phyloP scores from a whole-genome alignment of 1,139 yeast species.

The Pichia sp. region DNA sequence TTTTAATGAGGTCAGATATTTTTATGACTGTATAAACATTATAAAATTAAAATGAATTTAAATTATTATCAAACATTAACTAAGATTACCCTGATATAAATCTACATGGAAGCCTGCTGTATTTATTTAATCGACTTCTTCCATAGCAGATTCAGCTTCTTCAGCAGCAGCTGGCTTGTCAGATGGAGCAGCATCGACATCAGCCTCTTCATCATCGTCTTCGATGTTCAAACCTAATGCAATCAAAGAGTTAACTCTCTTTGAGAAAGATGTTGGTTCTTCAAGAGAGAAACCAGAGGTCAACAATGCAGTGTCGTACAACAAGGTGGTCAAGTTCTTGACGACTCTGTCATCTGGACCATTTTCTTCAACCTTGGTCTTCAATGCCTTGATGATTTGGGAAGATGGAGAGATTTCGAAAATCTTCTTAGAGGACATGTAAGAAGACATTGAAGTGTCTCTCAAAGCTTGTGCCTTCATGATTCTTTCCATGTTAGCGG shows the following conservation, averaged over 20 bases:
- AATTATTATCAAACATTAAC: conserved; percentile 4
- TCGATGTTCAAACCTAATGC: conserved; percentile 98
- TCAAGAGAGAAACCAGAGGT: conserved; percentile 99
- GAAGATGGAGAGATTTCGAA: conserved; percentile 98
- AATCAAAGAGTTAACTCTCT: conserved; percentile 96
- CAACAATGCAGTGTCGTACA: conserved; percentile 95
- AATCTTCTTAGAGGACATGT: conserved; percentile 99
- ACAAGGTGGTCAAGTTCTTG: conserved; percentile 91
- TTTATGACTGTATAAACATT: not conserved
- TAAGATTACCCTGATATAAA: conserved; percentile 1
- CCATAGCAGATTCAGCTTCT: conserved; percentile 92
- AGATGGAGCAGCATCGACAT: conserved; percentile 41
- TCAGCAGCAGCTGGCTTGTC: conserved; percentile 50
- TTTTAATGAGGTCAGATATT: too few relatives aligned
- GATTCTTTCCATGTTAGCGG: conserved; percentile 99
- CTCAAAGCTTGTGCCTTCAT: conserved; percentile 99
- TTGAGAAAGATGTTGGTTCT: conserved; percentile 96
- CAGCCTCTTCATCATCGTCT: conserved; percentile 59
- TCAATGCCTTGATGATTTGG: conserved; percentile 90
- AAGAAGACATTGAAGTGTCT: conserved; percentile 97
- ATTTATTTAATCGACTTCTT: conserved; percentile 85
- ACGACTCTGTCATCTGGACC: conserved; percentile 99
- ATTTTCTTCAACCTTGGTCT: conserved; percentile 91
- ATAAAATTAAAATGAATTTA: not conserved
- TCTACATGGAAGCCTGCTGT: not conserved